A percentile compares a stretch with the other conserved stretches of the same genome.
These are phyloP conservation scores for Stereum hirsutum DNA, from an alignment of 1,284 basidiomycete genomes.

Conservation along the genomic window DNA sequence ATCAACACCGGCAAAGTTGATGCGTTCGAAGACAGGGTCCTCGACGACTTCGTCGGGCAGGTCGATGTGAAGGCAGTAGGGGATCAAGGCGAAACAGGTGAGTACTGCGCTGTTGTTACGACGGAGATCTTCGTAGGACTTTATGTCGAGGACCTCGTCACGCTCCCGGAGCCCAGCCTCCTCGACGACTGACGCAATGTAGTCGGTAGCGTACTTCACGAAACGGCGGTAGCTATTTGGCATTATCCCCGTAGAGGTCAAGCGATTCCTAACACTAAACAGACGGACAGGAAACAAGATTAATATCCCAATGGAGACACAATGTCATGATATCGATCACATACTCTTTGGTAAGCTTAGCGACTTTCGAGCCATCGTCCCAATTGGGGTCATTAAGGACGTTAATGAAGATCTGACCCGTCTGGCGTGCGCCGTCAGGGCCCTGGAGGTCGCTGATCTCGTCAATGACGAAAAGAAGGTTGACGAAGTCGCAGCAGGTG, in stretches of 20 bases:
- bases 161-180: constrained; percentile 27
- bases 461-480: constrained; percentile 61
- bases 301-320: neutral
- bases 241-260: constrained; percentile 32
- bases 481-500: constrained; percentile 56
- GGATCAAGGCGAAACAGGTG: constrained; percentile 30
- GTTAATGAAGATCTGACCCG: constrained; percentile 39
- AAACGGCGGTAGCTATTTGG: constrained; percentile 32
- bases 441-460: constrained; percentile 61
- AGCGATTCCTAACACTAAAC: constrained; percentile 28
- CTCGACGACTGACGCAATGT: constrained; percentile 25
- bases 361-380: constrained; percentile 24
- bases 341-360: constrained; percentile 26
- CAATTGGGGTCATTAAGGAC: constrained; percentile 22
- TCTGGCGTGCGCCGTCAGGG: constrained; percentile 41
- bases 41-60: constrained; percentile 29
- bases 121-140: constrained; percentile 23
- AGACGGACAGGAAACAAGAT: neutral
- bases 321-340: neutral
- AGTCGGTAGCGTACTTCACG: constrained; percentile 22
- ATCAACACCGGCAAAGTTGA: constrained; percentile 29
- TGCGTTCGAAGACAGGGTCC: constrained; percentile 22
- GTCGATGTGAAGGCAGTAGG: constrained; percentile 28
- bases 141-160: constrained; percentile 21
- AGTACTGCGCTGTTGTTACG: constrained; percentile 31